These are phyloP conservation scores for Ophiosphaerella korrae DNA, from an alignment of 2,329 filamentous ascomycete species.

Conservation along the genomic window DNA sequence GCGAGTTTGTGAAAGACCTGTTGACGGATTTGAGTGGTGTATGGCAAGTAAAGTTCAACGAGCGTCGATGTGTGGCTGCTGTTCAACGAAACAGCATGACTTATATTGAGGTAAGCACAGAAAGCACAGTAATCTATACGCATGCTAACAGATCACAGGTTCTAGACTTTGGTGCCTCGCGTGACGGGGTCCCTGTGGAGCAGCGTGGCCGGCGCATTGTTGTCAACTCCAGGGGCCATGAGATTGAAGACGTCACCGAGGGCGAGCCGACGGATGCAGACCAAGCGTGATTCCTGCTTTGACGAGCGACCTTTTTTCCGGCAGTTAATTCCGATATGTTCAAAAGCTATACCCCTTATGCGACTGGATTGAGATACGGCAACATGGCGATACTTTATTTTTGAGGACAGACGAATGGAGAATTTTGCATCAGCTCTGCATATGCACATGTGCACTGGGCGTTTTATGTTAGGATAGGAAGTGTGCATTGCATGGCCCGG, in stretches of 20 bases:
- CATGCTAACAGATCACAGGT: constrained; percentile 66
- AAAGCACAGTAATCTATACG: not conserved
- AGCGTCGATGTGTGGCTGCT: constrained; percentile 90
- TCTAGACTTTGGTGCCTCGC: constrained; percentile 92
- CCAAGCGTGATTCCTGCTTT: constrained; percentile 19
- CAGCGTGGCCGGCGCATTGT: constrained; percentile 79
- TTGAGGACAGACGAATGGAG: constrained; percentile 6
- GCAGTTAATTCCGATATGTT: constrained; percentile 31
- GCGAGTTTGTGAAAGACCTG: constrained; percentile 90
- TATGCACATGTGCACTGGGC: constrained; percentile 15
- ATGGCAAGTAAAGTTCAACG: constrained; percentile 98
- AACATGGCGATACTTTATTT: constrained; percentile 17
- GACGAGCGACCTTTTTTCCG: constrained; percentile 11
- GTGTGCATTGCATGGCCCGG: constrained; percentile 32
- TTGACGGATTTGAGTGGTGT: constrained; percentile 94
- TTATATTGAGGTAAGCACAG: constrained; percentile 76
- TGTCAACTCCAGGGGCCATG: constrained; percentile 50
- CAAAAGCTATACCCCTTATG: constrained; percentile 40
- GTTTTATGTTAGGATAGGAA: constrained; percentile 14
- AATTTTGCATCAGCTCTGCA: constrained; percentile 5
- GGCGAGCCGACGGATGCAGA: constrained; percentile 38
- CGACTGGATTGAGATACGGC: constrained; percentile 18
- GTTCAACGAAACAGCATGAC: constrained; percentile 92
- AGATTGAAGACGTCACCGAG: constrained; percentile 43
- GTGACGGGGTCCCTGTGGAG: constrained; percentile 80